These are phyloP conservation scores for Daldinia childiae DNA, from an alignment of 495 filamentous ascomycete genomes.

Conservation along the genomic window DNA sequence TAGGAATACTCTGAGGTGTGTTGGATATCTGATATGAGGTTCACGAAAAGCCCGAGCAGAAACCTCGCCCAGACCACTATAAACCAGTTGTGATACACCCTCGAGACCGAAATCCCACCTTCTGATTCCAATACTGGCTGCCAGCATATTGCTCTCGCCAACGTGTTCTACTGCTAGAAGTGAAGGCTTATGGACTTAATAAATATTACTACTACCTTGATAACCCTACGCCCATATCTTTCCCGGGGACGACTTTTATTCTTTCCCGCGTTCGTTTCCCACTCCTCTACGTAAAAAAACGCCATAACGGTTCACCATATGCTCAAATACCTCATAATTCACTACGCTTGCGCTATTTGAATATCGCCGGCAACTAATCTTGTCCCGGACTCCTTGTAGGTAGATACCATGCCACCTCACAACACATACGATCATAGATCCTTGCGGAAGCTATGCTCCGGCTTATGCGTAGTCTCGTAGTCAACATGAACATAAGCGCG, in stretches of 20 bases:
- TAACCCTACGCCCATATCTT: neutral
- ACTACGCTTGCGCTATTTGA: neutral
- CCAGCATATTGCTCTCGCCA: neutral
- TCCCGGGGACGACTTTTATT: neutral
- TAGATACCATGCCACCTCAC: neutral
- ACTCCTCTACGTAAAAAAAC: neutral
- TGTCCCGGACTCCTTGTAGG: neutral
- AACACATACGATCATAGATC: slow-evolving; percentile 52
- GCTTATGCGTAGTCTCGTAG: slow-evolving; percentile 97
- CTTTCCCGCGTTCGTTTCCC: neutral
- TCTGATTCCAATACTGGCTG: neutral
- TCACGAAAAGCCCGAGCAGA: neutral
- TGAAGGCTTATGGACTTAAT: neutral
- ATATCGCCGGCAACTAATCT: neutral
- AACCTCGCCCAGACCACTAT: neutral
- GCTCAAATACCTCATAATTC: neutral
- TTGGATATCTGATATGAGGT: neutral
- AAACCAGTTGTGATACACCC: neutral
- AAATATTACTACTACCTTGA: neutral
- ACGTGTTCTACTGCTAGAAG: neutral
- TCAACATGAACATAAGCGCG: slow-evolving; percentile 97
- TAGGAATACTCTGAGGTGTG: neutral
- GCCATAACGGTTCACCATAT: neutral
- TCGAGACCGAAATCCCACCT: neutral
- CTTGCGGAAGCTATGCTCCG: slow-evolving; percentile 69